Evolutionary conservation across 2,329 filamentous ascomycete genomes (phyloP), one percentile per base, ranked within the genome.

Genomic region (Cadophora sp.): DNA sequence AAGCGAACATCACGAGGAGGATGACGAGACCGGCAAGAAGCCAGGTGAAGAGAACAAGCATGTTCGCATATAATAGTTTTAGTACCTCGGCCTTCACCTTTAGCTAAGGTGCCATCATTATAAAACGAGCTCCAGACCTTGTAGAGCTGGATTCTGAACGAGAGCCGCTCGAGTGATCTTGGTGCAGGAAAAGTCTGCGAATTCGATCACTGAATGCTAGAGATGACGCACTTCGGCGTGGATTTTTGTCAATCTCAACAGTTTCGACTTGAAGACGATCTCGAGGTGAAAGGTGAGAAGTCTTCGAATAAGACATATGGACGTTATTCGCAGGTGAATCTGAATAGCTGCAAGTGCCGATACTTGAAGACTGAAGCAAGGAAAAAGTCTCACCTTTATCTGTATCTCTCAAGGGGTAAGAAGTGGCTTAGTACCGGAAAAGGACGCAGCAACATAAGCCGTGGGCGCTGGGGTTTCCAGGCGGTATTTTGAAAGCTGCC

Each of bases 1-100:
- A 71, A 66, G 68, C 46, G 53, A 71, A 71, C 22, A 63, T 71
- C 16, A 65, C 63, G 8, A 66, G 65, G 59, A 71, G 64, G 51
- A 70, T 14, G 6, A 67, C 55, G 61, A 70, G 67, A 22, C 67
- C 65, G n/a, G 64, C 63, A 68, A 73, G 69, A 50, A 68, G 63
- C 63, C 68, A 65, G 27, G 65, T 67, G 37, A 71, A 64, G 19
- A 68, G 58, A 65, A 60, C 31, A 62, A 67, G 58, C 40, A 72
- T 55, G 27, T 72, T 70, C 37, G 66, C 26, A 68, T 68, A 64
- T 66, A 64, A 40, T 67, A 67, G 63, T 67, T 64, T 65, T 51
- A 31, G 56, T 37, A 69, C 64, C 51, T 69, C 31, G 14, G 43
- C 65, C 24, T 67, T 67, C 34, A 67, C 56, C 51, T 64, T 71